A percentile compares a stretch with the other conserved stretches of the same genome.
phyloP scores from a whole-genome alignment of 306 rosid genomes.

The Inga laurina region DNA sequence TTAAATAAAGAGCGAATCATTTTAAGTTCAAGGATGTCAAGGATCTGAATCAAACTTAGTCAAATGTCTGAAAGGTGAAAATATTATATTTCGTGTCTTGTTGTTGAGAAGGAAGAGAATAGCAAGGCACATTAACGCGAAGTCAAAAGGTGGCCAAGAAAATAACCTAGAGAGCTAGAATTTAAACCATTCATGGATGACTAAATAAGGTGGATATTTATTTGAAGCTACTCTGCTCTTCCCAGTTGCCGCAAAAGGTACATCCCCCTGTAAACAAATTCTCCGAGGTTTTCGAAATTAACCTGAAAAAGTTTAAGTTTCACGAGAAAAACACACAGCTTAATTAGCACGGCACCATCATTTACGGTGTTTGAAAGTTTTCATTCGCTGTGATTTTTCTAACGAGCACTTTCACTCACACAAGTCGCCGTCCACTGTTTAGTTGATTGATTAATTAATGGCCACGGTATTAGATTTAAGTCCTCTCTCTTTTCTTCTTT shows the following conservation, averaged over 20 bases:
- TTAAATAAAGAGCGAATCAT: neutral
- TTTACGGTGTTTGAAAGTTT: neutral
- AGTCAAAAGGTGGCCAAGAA: constrained; percentile 19
- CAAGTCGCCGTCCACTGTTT: neutral
- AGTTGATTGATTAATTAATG: neutral
- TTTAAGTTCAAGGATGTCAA: neutral
- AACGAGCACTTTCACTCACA: neutral
- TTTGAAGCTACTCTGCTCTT: neutral
- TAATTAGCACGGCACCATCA: neutral
- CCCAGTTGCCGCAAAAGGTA: neutral
- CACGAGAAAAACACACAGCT: neutral
- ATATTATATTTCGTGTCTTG: neutral
- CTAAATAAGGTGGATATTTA: neutral
- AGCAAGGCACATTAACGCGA: neutral
- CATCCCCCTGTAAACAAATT: neutral
- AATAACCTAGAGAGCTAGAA: neutral
- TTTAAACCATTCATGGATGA: neutral
- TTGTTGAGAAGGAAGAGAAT: neutral
- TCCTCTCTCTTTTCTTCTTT: neutral
- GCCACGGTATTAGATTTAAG: neutral
- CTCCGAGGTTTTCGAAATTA: neutral
- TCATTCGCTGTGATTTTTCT: neutral
- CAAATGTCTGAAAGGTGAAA: neutral
- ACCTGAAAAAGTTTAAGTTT: neutral
- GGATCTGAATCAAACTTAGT: neutral